Evolutionary conservation across 2,329 filamentous ascomycete species (phyloP), one percentile per base, ranked within the genome.

Genomic region (Davidsoniella australis): DNA sequence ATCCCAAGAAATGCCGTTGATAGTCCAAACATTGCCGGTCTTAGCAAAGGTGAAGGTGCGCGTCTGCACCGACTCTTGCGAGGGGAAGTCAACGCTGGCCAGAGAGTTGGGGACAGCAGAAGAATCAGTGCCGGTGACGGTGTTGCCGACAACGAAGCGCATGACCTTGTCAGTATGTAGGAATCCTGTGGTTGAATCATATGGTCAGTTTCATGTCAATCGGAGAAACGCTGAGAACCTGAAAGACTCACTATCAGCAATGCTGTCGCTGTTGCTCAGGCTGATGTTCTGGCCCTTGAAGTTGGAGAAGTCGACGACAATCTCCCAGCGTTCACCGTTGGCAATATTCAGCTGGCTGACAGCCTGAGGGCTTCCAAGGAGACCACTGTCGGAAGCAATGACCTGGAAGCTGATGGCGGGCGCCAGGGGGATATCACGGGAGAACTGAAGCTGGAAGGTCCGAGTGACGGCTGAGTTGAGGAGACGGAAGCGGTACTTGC

Each of bases 401-500:
- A 76, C 67, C 38, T 68, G 62, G 58, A 78, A 76, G 2, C 65
- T 61, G 10, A 75, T 50, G 23, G 58, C 59, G 40, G 39, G 53
- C 29, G 52, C 52, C 37, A 55, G 18, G 38, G 59, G 61, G 24
- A 59, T 57, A 18, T 63, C 62, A 29, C 58, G 55, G 16, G 57
- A 63, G 41, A 74, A 66, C 56, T 68, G 72, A 7, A 76, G 59
- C 14, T 64, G 60, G 51, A 71, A 76, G 14, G 66, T 64, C 43
- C 69, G 59, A 23, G 64, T 68, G 46, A 72, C 56, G n/a, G 68
- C 64, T 9, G 68, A 66, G 58, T 76, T 68, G 23, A 75, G 64
- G 49, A 76, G 57, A 2, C 74, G 63, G 55, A 78, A 68, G 17
- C 73, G 70, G 59, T 78, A 78, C 58, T 76, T 78, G 57, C 74